These are phyloP conservation scores for Davidsoniella australis DNA, from an alignment of 2,329 filamentous ascomycete genomes.

Conservation along the genomic window DNA sequence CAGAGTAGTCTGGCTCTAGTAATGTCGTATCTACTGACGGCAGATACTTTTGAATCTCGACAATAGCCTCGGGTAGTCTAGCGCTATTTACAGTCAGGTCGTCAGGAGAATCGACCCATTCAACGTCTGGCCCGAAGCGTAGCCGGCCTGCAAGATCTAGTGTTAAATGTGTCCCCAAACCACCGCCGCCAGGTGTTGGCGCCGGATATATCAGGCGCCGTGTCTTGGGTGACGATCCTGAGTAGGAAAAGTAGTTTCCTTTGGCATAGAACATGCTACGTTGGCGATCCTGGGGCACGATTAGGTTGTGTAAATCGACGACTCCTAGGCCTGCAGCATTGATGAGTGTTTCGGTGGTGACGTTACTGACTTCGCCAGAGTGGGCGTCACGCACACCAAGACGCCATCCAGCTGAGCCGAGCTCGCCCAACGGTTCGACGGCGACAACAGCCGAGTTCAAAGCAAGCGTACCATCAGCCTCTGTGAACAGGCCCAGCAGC, in stretches of 20 bases:
- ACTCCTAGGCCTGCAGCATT: constrained; percentile 77
- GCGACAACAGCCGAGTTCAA: constrained; percentile 47
- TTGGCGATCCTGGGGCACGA: constrained; percentile 42
- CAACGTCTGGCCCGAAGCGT: constrained; percentile 85
- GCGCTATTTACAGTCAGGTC: constrained; percentile 52
- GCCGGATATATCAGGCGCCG: constrained; percentile 73
- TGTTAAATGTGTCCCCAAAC: constrained; percentile 84
- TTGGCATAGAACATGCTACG: constrained; percentile 66
- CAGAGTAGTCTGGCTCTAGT: constrained; percentile 71
- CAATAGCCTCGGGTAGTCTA: constrained; percentile 48
- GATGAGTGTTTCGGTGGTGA: constrained; percentile 61
- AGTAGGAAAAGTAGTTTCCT: constrained; percentile 86
- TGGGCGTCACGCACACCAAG: constrained; percentile 34
- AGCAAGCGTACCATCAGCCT: constrained; percentile 57
- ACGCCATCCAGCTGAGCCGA: constrained; percentile 49
- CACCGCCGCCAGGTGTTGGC: constrained; percentile 62
- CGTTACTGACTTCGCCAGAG: constrained; percentile 32
- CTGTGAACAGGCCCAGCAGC: constrained; percentile 60
- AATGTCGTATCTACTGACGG: constrained; percentile 50
- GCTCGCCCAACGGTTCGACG: constrained; percentile 30
- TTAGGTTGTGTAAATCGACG: constrained; percentile 63
- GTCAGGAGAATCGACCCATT: constrained; percentile 62
- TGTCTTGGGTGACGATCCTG: constrained; percentile 43
- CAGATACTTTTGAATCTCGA: constrained; percentile 63
- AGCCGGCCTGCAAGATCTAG: constrained; percentile 72